These are phyloP conservation scores for Thymus mandschuricus DNA, from an alignment of 257 asterid species.

Conservation along the genomic window DNA sequence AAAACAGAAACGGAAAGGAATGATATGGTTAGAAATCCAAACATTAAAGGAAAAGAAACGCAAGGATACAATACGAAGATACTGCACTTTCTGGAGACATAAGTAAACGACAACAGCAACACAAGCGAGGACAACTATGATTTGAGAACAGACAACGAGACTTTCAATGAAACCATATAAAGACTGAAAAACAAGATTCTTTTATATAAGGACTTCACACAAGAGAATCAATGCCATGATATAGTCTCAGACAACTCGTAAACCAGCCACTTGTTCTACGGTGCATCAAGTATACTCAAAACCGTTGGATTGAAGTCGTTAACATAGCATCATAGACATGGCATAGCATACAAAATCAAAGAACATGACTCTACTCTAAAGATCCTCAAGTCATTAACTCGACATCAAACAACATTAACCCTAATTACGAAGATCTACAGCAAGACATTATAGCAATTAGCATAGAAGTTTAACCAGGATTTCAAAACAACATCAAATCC, in stretches of 20 bases:
- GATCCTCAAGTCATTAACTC: background rate
- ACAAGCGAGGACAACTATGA: background rate
- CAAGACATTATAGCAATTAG: slow-evolving; percentile 8
- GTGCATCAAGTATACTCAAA: no score
- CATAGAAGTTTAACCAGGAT: background rate
- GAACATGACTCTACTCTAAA: background rate
- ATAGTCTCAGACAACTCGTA: background rate
- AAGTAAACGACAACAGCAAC: background rate
- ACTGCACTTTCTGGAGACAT: background rate
- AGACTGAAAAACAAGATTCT: background rate
- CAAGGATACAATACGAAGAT: background rate
- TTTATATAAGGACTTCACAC: background rate
- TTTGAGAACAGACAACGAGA: background rate
- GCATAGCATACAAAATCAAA: background rate
- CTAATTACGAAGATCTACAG: background rate
- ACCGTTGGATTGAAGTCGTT: background rate
- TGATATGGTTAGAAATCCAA: background rate
- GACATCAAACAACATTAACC: background rate
- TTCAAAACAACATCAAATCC: slow-evolving; percentile 6
- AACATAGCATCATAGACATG: background rate
- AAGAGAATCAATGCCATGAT: background rate
- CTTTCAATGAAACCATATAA: background rate
- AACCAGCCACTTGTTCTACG: no score
- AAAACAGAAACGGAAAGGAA: background rate
- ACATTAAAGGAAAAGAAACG: background rate